These are phyloP conservation scores for Aegilops longissima DNA, from an alignment of 176 grass and related monocot species.

Conservation along the genomic window DNA sequence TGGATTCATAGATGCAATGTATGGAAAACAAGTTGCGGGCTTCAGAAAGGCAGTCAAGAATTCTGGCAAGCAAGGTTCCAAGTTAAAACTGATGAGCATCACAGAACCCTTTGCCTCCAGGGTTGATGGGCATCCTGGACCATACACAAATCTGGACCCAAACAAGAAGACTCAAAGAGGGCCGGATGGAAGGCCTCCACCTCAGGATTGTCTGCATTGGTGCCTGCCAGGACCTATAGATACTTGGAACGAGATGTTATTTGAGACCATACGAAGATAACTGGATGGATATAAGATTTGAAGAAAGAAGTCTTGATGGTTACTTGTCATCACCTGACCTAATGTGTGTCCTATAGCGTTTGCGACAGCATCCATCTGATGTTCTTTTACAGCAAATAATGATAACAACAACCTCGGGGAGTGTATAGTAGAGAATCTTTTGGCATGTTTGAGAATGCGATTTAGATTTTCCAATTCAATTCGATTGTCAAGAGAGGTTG, in stretches of 20 bases:
- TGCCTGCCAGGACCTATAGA: conserved; percentile 30
- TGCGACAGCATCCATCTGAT: too few species aligned
- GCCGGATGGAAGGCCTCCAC: conserved; percentile 72
- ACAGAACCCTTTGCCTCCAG: conserved; percentile 64
- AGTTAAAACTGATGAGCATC: conserved; percentile 80
- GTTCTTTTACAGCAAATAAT: too few species aligned
- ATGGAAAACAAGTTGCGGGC: conserved; percentile 55
- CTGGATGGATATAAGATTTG: conserved; percentile 37
- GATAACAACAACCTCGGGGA: too few species aligned
- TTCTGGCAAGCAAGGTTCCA: conserved; percentile 29
- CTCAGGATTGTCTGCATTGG: conserved; percentile 31
- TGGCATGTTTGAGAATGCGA: not conserved
- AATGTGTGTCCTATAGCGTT: too few species aligned
- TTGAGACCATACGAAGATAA: conserved; percentile 71
- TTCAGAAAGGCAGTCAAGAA: conserved; percentile 58
- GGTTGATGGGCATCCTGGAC: conserved; percentile 80
- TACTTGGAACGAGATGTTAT: conserved; percentile 80
- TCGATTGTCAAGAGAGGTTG: too few species aligned
- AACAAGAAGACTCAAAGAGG: conserved; percentile 86
- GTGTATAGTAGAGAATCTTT: not conserved
- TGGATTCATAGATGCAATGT: conserved; percentile 70
- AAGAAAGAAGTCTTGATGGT: conserved; percentile 6
- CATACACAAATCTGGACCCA: conserved; percentile 72
- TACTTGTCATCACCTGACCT: not conserved
- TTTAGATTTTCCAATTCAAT: not conserved